Evolutionary conservation across 768 basidiomycete genomes (phyloP), one percentile per base, ranked within the genome.

Genomic region (Mycena crocata): DNA sequence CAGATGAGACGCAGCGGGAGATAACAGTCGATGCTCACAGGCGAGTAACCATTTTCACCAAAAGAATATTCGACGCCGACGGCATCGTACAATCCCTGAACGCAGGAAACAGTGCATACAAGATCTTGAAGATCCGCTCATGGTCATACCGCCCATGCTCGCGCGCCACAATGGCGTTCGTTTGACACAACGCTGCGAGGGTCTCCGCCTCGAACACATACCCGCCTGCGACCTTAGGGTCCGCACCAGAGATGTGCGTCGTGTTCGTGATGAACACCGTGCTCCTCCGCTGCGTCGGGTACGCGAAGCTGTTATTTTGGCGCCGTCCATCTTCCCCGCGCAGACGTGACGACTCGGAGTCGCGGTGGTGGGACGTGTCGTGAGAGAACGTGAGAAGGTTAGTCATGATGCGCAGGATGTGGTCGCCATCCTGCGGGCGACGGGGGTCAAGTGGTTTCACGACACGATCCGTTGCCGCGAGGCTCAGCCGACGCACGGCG

Each of bases 381-480:
- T 85, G 86, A 15, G 88, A 86, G 60, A 88, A 83, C 0, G 89
- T 88, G 60, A 93, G 81, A 2, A 93, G 79, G 72, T 92, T 92
- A 5, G 91, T 92, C 91, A 93, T 91, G 66, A 92, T 87, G 17
- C 90, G 87, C n/a, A 90, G 74, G 32, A 92, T 89, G 69, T 88
- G 87, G 55, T 86, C 83, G 13, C 83, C 84, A 44, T 86, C 85
- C 57, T 86, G 86, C 14, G 80, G 78, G 34, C 80, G 82, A 56
- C 83, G 82, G 5, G 77, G 74, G 54, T 84, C 83, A 26, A 76
- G 70, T 8, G 79, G 67, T 19, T 78, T 76, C 3, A 83, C 79
- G 23, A 78, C 73, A 39, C 83, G 84, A 70, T 93, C 92, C 23
- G 78, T 84, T 2, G 93, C 87, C 3, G 89, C 89, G 15, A 89